phyloP scores from a whole-genome alignment of 2,329 filamentous ascomycete genomes.

The Moelleriella libera region DNA sequence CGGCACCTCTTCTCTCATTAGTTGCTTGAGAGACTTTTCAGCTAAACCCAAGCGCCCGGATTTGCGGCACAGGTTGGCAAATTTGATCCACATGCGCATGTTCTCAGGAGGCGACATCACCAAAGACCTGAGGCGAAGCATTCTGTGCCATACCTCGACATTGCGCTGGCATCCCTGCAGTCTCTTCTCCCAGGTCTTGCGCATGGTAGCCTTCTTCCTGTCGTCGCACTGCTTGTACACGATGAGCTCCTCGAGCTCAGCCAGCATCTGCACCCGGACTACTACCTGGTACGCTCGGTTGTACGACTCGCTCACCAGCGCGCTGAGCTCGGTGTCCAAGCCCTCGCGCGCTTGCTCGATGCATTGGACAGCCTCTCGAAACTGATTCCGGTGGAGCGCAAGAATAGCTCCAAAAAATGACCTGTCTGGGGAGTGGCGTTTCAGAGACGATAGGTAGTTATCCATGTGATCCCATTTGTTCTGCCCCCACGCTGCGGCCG shows the following conservation, averaged over 20 bases:
- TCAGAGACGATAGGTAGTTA: constrained; percentile 90
- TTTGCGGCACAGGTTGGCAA: constrained; percentile 94
- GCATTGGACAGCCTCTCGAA: constrained; percentile 75
- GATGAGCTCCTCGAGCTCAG: constrained; percentile 95
- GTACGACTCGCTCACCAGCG: constrained; percentile 95
- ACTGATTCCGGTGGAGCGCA: constrained; percentile 88
- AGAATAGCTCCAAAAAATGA: constrained; percentile 97
- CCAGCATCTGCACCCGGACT: constrained; percentile 96
- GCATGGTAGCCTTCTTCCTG: constrained; percentile 81
- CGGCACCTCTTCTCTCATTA: constrained; percentile 60
- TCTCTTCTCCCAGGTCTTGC: constrained; percentile 88
- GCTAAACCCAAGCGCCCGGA: constrained; percentile 87
- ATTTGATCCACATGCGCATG: constrained; percentile 99
- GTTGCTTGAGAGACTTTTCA: constrained; percentile 82
- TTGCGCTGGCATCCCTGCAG: constrained; percentile 92
- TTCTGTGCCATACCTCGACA: constrained; percentile 95
- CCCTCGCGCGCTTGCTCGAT: constrained; percentile 88
- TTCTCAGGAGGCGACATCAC: constrained; percentile 89
- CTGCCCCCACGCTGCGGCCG: constrained; percentile 90
- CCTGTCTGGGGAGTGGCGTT: constrained; percentile 79
- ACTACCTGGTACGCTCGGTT: constrained; percentile 97
- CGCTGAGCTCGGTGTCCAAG: constrained; percentile 88
- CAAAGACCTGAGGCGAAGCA: constrained; percentile 85
- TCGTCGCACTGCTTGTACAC: constrained; percentile 90
- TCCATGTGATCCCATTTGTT: constrained; percentile 99